Conservation (phyloP, 305 asterid genomes). For the Solanum chacoense region DNA sequence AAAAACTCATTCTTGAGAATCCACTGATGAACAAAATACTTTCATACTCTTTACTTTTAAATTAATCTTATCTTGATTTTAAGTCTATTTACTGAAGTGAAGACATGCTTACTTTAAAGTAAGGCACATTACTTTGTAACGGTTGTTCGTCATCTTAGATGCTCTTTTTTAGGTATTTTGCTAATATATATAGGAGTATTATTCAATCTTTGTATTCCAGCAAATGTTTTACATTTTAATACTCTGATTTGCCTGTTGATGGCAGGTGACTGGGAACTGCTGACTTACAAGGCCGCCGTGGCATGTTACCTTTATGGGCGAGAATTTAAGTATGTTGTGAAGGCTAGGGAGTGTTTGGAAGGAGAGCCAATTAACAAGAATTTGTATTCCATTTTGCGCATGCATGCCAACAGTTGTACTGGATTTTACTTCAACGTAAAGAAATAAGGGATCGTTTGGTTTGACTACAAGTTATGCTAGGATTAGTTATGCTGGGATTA, state of each 20-base stretch:
- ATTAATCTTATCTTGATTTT: no score
- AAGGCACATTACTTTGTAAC: background rate
- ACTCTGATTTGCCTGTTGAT: background rate
- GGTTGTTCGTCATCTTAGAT: background rate
- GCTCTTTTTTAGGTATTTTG: background rate
- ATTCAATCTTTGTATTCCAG: background rate
- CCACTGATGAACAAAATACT: no score
- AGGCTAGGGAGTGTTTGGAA: conserved; percentile 29
- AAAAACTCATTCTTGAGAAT: no score
- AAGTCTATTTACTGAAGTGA: no score
- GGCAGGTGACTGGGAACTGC: conserved; percentile 1
- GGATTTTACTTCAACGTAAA: conserved; percentile 25
- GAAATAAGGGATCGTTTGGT: background rate
- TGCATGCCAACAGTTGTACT: conserved; percentile 40
- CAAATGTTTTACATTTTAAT: background rate
- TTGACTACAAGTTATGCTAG: no score
- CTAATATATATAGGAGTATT: background rate
- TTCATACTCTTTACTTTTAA: no score
- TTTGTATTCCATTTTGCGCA: conserved; percentile 35
- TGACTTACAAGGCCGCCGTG: conserved; percentile 63
- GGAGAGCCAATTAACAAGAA: conserved; percentile 25
- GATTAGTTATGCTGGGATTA: no score
- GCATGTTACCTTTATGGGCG: conserved; percentile 65
- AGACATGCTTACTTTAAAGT: no score
- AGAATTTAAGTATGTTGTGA: conserved; percentile 34